Base-by-base conservation (phyloP, 371 early-diverging fungal genomes). In the Actinomucor elegans region DNA sequence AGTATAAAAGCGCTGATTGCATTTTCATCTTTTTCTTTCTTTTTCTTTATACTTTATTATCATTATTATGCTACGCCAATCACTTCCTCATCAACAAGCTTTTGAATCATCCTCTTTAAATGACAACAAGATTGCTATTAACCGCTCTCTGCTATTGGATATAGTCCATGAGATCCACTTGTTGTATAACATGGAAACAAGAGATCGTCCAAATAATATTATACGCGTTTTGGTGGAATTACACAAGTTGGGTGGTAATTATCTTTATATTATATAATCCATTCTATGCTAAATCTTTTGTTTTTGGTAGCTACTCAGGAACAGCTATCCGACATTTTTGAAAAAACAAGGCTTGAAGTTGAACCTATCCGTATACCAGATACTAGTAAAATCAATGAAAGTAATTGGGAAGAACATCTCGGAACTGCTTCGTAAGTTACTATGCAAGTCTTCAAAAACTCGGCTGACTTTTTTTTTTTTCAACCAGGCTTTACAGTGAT, bases 361-460 rank as follows among this genome's bases (percentile, higher is more conserved):
- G 57, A 50, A 23, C 15, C 42, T 27, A 51, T 59, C 27, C 45
- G 34, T n/a, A 27, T 51, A 8, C 14, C 45, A 26, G 34, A 55
- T 45, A 48, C 52, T 8, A 21, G 23, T n/a, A 61, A 45, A 49
- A 28, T 57, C 35, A 53, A 54, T 49, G 29, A 64, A 41, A 21
- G 20, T 6, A 71, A 64, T 45, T 71, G 72, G 72, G 38, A 55
- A 44, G 63, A 67, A n/a, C 57, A 51, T 57, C 55, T 71, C 9
- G 72, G 72, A 24, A 33, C 45, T 14, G 29, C 50, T n/a, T 54
- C 35, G 71, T 71, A 70, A 67, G 50, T 24, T 47, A 23, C 2
- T 20, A 18, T 12, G 14, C 34, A 47, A 28, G 5, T 11, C 12
- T n/a, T 17, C 18, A 27, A 46, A 56, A 51, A 58, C 37, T 45